Percentiles rank a stretch among this genome's conserved stretches.
phyloP scores from a whole-genome alignment of 2,329 filamentous ascomycete species.

The Calonectria honghensis region DNA sequence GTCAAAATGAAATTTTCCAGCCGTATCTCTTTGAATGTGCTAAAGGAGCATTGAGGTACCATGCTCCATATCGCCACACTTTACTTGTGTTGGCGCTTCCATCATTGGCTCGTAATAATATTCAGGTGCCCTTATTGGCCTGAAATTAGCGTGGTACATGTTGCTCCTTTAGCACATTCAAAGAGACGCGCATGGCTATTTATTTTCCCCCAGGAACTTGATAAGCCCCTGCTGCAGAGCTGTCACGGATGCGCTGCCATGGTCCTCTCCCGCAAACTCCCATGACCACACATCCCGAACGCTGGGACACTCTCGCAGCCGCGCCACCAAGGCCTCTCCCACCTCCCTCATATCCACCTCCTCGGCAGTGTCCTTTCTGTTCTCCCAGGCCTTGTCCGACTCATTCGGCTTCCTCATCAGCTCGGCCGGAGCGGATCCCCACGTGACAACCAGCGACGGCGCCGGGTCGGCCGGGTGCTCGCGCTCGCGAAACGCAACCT shows the following conservation, averaged over 20 bases:
- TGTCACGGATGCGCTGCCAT: neutral
- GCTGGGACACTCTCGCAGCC: neutral
- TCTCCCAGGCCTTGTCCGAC: constrained; percentile 12
- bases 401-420: constrained; percentile 14
- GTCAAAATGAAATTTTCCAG: too few species aligned
- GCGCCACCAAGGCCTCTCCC: constrained; percentile 2
- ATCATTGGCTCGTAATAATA: too few species aligned
- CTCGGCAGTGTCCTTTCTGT: neutral
- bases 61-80: too few species aligned
- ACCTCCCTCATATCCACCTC: neutral
- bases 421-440: constrained; percentile 4
- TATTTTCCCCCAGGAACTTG: constrained; percentile 5
- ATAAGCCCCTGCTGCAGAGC: neutral
- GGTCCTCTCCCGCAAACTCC: constrained; percentile 19
- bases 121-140: too few species aligned
- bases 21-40: too few species aligned
- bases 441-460: constrained; percentile 1
- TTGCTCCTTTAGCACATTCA: too few species aligned
- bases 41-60: too few species aligned
- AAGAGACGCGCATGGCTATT: neutral
- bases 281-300: constrained; percentile 11
- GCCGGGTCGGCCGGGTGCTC: constrained; percentile 2
- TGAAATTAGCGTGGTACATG: too few species aligned
- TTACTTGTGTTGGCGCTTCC: too few species aligned
- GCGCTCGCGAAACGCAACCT: constrained; percentile 8